Percentiles rank a stretch among this genome's conserved stretches.
Conservation (phyloP, 495 filamentous ascomycete genomes). For the Xanthoparmelia taractica region DNA sequence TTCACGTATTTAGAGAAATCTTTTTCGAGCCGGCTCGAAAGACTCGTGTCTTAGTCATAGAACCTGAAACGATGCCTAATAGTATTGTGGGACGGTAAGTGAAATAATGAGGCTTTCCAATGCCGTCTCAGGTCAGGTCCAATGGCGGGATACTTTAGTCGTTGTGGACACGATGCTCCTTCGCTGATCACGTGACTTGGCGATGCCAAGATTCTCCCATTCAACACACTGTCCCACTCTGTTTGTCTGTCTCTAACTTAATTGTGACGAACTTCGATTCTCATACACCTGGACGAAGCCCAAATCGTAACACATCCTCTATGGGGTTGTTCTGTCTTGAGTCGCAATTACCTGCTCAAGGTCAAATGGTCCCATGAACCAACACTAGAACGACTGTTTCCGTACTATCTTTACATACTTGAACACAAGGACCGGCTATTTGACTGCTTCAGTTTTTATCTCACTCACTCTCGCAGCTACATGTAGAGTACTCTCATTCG, state of each 20-base stretch:
- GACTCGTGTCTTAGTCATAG: slow-evolving; percentile 10
- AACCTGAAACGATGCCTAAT: neutral
- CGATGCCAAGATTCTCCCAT: neutral
- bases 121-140: slow-evolving; percentile 8
- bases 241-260: too few relatives aligned
- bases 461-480: neutral
- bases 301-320: too few relatives aligned
- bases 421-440: too few relatives aligned
- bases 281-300: too few relatives aligned
- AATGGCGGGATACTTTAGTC: neutral
- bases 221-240: neutral
- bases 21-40: slow-evolving; percentile 12
- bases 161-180: slow-evolving; percentile 16
- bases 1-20: neutral
- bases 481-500: too few relatives aligned
- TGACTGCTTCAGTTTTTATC: neutral
- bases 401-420: too few relatives aligned
- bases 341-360: too few relatives aligned
- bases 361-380: too few relatives aligned
- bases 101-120: slow-evolving; percentile 4
- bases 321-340: too few relatives aligned
- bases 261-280: too few relatives aligned
- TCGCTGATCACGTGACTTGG: slow-evolving; percentile 6
- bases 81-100: neutral
- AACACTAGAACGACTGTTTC: too few relatives aligned